Base-by-base conservation (phyloP, 192 early-diverging fungal species). In the Coemansia sp. region DNA sequence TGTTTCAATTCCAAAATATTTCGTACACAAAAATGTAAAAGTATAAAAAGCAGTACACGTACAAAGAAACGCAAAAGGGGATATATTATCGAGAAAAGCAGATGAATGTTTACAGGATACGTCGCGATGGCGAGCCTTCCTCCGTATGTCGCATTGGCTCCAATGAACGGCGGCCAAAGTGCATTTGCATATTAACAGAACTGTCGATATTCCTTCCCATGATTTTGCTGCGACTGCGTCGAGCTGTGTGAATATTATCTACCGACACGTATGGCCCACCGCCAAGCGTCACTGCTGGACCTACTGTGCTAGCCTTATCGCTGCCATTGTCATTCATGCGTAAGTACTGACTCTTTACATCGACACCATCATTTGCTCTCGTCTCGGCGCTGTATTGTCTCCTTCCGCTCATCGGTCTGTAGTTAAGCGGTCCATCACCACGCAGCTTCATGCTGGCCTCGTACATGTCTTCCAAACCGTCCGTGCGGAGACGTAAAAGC, bases 381-480 rank as follows among this genome's bases (percentile, higher is more conserved):
- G 39, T 13, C 7, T 40, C 39, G 9, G 39, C 10, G 39, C 39
- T 1, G 39, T 40, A 40, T 15, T 13, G 9, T 4, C 39, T 8
- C 39, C 9, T 2, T 5, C 43, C 43, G 20, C 42, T 58, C 56
- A 45, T 66, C 55, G 35, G 64, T 23, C 37, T 39, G 33, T 58
- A 58, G 21, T 58, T 23, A 3, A 46, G 52, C 9, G 64, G 55
- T 7, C 25, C 40, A n/a, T 66, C 55, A 13, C 55, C 42, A 25
- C 31, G 64, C 56, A 66, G 31, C 28, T 66, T 66, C 48, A 68
- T 31, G 46, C 61, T 68, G 2, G 29, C 18, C 16, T 64, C 56
- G 46, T 64, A 64, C n/a, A 59, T 59, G 25, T 45, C 43, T 28
- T 63, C 56, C 20, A 63, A 37, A 20, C 63, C 69, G 23, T 71